These are phyloP conservation scores for Vararia minispora DNA, from an alignment of 768 basidiomycete genomes.

Conservation along the genomic window DNA sequence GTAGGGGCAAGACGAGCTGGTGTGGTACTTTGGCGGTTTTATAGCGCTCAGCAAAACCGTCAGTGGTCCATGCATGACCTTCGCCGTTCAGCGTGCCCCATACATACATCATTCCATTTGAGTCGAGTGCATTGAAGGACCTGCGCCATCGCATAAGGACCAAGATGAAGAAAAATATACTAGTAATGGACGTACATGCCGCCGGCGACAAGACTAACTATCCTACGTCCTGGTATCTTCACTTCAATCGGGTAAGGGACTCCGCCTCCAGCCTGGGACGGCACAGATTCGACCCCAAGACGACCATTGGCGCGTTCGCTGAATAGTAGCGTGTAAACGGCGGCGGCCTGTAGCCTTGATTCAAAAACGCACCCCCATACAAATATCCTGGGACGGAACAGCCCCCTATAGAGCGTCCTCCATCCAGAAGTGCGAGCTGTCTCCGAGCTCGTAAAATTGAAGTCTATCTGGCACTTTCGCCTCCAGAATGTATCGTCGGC, in stretches of 20 bases:
- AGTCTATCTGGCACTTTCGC: conserved; percentile 53
- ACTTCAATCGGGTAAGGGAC: conserved; percentile 61
- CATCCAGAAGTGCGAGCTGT: conserved; percentile 72
- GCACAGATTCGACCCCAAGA: conserved; percentile 40
- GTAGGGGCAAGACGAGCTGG: conserved; percentile 44
- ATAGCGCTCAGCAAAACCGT: conserved; percentile 46
- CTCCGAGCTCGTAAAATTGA: conserved; percentile 61
- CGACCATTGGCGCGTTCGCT: conserved; percentile 57
- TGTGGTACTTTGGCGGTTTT: conserved; percentile 43
- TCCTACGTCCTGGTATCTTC: conserved; percentile 42
- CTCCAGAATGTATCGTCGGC: conserved; percentile 77
- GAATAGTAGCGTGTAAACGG: neutral
- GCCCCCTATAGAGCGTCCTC: conserved; percentile 67
- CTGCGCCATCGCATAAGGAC: conserved; percentile 31
- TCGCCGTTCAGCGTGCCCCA: conserved; percentile 67
- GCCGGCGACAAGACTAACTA: conserved; percentile 67
- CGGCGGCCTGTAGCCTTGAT: conserved; percentile 1
- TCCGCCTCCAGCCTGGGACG: conserved; percentile 23
- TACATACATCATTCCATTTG: conserved; percentile 58
- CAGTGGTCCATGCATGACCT: conserved; percentile 26
- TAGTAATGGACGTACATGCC: conserved; percentile 51
- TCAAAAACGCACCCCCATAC: conserved; percentile 47
- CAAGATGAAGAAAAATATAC: conserved; percentile 3
- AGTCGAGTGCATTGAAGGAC: conserved; percentile 83
- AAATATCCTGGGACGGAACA: conserved; percentile 41